Evolutionary conservation across 805 yeast genomes (phyloP).

Genomic region (Metschnikowia picachoensis): DNA sequence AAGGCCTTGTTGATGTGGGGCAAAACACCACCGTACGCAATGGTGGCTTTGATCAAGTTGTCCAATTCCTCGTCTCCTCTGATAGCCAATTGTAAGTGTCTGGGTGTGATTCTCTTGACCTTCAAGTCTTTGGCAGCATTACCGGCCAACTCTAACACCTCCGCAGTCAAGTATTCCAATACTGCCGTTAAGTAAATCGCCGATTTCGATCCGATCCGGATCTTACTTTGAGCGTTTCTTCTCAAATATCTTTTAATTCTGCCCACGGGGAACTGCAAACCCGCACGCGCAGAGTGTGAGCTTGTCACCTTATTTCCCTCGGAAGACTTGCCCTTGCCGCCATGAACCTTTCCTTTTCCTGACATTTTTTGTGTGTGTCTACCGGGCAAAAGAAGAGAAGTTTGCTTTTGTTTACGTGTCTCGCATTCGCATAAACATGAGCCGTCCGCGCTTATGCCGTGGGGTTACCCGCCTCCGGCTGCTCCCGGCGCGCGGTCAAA

Average conservation of each 20-base stretch:
- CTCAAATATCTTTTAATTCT: slow-evolving; percentile 91
- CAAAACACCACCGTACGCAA: slow-evolving; percentile 33
- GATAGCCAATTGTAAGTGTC: slow-evolving; percentile 32
- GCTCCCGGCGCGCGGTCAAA: slow-evolving; percentile 3
- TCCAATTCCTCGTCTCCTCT: slow-evolving; percentile 32
- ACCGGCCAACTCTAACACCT: slow-evolving; percentile 32
- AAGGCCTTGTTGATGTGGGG: slow-evolving; percentile 33
- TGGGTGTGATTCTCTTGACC: slow-evolving; percentile 31
- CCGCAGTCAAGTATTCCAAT: slow-evolving; percentile 30
- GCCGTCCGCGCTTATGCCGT: slow-evolving; percentile 4
- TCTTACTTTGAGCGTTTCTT: slow-evolving; percentile 78
- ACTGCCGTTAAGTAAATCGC: slow-evolving; percentile 52
- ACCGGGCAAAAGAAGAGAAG: slow-evolving; percentile 12
- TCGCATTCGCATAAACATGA: slow-evolving; percentile 10
- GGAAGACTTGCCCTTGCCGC: slow-evolving; percentile 95
- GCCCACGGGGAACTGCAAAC: slow-evolving; percentile 96
- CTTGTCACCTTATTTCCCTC: slow-evolving; percentile 64
- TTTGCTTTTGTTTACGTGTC: slow-evolving; percentile 16
- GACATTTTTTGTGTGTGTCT: slow-evolving; percentile 51
- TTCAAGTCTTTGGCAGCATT: slow-evolving; percentile 32
- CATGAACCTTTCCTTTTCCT: slow-evolving; percentile 82
- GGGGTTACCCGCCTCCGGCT: slow-evolving; percentile 10
- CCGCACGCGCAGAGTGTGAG: slow-evolving; percentile 92
- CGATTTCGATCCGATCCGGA: slow-evolving; percentile 78
- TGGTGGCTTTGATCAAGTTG: slow-evolving; percentile 32